Base-by-base conservation (phyloP, 169 alveolate species). In the Cryptosporidium xiaoi region DNA sequence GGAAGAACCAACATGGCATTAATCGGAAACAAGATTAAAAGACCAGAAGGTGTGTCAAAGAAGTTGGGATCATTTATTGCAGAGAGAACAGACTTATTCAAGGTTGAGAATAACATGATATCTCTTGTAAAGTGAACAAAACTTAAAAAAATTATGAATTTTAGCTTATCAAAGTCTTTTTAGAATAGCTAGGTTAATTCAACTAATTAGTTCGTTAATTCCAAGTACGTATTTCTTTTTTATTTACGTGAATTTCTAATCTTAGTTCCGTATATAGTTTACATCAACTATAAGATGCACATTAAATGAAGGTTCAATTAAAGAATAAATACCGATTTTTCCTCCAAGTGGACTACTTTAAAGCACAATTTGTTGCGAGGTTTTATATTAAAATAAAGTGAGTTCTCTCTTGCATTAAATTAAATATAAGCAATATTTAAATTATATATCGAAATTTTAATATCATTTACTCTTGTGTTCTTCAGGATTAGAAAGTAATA, bases 1-100 rank as follows among this genome's bases (percentile, higher is more conserved):
- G 96, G 96, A 27, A 91, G 93, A 53, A 90, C 93, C n/a, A 91
- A 90, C 71, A 65, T 93, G 82, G 93, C 95, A 1, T 89, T 91
- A 56, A 85, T 93, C 50, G 96, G 96, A 29, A 82, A 83, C 66
- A 93, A 93, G 48, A 94, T 93, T 36, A 93, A 92, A 85, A 93
- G 91, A 56, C 96, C 96, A 24, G 94, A 91, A 20, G 93, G 94
- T 15, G 91, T 93, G 3, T 67, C 90, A 16, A 90, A 90, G 82
- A 92, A 92, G 91, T 82, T 93, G 85, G 96, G 94, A 24, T 69
- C 91, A 36, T 92, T 93, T 82, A 82, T 93, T 60, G 92, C 93
- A 83, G 92, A 87, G 51, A 83, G 90, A 56, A 65, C 94, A 15
- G 65, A 84, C 31, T 64, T 90, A 34, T 93, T 93, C 64, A 84